These are phyloP conservation scores for Rhizopogon vinicolor DNA, from an alignment of 768 basidiomycete genomes.

Conservation along the genomic window DNA sequence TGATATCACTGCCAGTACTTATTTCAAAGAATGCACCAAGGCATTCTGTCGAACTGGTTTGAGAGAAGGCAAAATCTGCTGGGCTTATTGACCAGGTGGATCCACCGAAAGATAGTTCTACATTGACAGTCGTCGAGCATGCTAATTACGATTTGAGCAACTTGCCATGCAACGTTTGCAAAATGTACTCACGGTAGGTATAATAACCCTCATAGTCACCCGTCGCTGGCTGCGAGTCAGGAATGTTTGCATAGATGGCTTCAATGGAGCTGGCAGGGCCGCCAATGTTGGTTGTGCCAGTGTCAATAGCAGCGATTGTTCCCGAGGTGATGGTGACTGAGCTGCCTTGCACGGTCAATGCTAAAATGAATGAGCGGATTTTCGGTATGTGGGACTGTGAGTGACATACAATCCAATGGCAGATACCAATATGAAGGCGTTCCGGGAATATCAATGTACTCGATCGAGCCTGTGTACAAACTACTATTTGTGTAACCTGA, in stretches of 20 bases:
- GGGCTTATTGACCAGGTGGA: slow-evolving; percentile 43
- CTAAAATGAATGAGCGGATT: slow-evolving; percentile 12
- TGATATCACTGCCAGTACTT: slow-evolving; percentile 28
- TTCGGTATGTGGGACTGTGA: background rate
- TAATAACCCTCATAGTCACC: slow-evolving; percentile 44
- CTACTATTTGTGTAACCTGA: slow-evolving; percentile 41
- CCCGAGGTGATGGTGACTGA: slow-evolving; percentile 16
- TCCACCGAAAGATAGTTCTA: slow-evolving; percentile 41
- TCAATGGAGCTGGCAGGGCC: slow-evolving; percentile 38
- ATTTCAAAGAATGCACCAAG: slow-evolving; percentile 51
- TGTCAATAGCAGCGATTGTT: slow-evolving; percentile 48
- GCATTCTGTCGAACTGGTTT: slow-evolving; percentile 36
- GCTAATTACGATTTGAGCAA: slow-evolving; percentile 12
- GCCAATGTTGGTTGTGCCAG: slow-evolving; percentile 57
- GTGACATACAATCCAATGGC: slow-evolving; percentile 28
- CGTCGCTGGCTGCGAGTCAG: slow-evolving; percentile 33
- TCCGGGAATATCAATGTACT: slow-evolving; percentile 40
- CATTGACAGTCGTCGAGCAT: slow-evolving; percentile 31
- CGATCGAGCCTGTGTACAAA: slow-evolving; percentile 50
- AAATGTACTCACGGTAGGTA: slow-evolving; percentile 29
- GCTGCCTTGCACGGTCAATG: slow-evolving; percentile 32
- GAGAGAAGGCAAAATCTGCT: slow-evolving; percentile 41
- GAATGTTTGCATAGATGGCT: slow-evolving; percentile 42
- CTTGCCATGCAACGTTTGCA: background rate
- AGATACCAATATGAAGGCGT: slow-evolving; percentile 47